phyloP scores from a whole-genome alignment of 2,329 filamentous ascomycete species.

The Colletotrichum filicis region DNA sequence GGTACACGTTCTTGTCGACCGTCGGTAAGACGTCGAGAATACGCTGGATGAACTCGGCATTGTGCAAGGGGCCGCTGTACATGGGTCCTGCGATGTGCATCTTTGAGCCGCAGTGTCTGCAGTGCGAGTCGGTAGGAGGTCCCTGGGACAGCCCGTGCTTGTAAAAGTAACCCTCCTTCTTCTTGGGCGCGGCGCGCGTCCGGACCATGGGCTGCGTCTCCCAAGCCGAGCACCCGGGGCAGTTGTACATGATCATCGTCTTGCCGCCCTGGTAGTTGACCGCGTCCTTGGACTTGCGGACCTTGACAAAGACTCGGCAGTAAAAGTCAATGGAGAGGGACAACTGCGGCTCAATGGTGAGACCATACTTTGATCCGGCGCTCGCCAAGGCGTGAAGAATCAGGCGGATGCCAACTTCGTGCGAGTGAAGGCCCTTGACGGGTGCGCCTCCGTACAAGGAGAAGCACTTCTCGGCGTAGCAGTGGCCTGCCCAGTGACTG shows the following conservation, averaged over 20 bases:
- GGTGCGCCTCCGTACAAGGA: slow-evolving; percentile 93
- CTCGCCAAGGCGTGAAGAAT: slow-evolving; percentile 85
- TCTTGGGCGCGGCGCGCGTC: slow-evolving; percentile 75
- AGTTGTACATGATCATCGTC: slow-evolving; percentile 93
- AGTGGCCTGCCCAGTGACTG: slow-evolving; percentile 92
- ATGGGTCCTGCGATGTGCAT: slow-evolving; percentile 93
- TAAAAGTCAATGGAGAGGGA: slow-evolving; percentile 98
- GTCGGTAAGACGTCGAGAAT: slow-evolving; percentile 79
- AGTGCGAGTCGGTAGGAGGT: slow-evolving; percentile 73
- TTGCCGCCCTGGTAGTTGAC: slow-evolving; percentile 93
- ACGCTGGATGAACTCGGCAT: slow-evolving; percentile 81
- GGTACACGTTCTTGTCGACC: slow-evolving; percentile 77
- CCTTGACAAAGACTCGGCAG: slow-evolving; percentile 85
- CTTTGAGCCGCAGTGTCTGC: slow-evolving; percentile 85
- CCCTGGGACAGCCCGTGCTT: slow-evolving; percentile 82
- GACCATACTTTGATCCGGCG: slow-evolving; percentile 84
- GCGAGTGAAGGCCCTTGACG: slow-evolving; percentile 84
- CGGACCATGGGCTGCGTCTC: slow-evolving; percentile 81
- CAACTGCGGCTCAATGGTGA: slow-evolving; percentile 89
- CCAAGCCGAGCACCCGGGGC: slow-evolving; percentile 92
- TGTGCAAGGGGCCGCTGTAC: slow-evolving; percentile 92
- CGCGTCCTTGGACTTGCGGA: slow-evolving; percentile 81
- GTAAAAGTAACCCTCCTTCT: slow-evolving; percentile 75
- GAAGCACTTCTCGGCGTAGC: slow-evolving; percentile 94
- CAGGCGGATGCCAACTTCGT: slow-evolving; percentile 89